Conservation (phyloP, 441 rosid species). For the Erysimum cheiri region DNA sequence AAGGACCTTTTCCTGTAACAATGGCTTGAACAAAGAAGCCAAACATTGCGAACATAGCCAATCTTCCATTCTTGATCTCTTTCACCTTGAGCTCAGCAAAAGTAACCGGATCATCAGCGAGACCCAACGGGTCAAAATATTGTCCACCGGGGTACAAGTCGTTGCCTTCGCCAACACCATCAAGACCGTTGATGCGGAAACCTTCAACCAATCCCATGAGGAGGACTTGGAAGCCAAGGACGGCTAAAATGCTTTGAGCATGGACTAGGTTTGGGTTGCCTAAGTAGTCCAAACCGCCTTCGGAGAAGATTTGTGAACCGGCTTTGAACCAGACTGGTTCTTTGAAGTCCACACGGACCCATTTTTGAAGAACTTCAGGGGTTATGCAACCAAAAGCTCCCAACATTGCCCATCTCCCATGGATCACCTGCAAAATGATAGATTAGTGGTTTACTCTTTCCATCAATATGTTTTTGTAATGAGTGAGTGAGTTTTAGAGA, state of each 20-base stretch:
- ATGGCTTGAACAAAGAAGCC: slow-evolving; percentile 97
- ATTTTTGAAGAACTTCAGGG: slow-evolving; percentile 88
- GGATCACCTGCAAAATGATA: slow-evolving; percentile 63
- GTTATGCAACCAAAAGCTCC: slow-evolving; percentile 95
- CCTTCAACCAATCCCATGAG: slow-evolving; percentile 95
- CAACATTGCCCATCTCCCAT: slow-evolving; percentile 97
- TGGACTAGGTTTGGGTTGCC: slow-evolving; percentile 97
- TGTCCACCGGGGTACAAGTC: slow-evolving; percentile 94
- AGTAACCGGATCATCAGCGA: slow-evolving; percentile 79
- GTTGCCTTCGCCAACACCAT: slow-evolving; percentile 91
- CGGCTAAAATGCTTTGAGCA: slow-evolving; percentile 94
- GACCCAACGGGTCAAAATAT: slow-evolving; percentile 90
- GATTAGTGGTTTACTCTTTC: slow-evolving; percentile 8
- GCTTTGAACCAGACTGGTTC: slow-evolving; percentile 98
- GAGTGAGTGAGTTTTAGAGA: slow-evolving; percentile 4
- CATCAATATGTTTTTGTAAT: background rate
- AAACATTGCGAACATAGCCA: slow-evolving; percentile 98
- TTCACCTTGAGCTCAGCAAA: slow-evolving; percentile 96
- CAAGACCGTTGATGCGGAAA: slow-evolving; percentile 89
- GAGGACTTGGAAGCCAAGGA: slow-evolving; percentile 82
- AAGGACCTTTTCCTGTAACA: slow-evolving; percentile 95
- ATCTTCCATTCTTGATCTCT: slow-evolving; percentile 92
- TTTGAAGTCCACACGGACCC: slow-evolving; percentile 86
- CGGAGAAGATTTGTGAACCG: slow-evolving; percentile 94
- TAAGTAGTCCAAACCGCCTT: slow-evolving; percentile 94